Evolutionary conservation across 768 basidiomycete species (phyloP).

Genomic region (Heimioporus sp.): DNA sequence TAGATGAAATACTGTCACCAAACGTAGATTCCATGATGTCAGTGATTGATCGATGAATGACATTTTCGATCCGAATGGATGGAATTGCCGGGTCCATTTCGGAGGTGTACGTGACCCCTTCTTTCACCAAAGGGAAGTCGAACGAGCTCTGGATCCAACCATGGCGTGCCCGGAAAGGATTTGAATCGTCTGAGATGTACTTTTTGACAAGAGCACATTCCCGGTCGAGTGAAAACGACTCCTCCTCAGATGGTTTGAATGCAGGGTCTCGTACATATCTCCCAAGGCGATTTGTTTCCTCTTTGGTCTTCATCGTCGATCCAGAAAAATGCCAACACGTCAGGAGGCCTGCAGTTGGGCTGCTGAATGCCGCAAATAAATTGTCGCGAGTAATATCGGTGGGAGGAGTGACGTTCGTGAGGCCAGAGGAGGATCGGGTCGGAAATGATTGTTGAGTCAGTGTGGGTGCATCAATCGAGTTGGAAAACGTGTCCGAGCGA

Average conservation of each 20-base stretch:
- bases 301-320: conserved; percentile 23
- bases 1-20: background rate
- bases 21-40: conserved; percentile 4
- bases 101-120: background rate
- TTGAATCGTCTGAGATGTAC: background rate
- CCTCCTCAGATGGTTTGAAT: conserved; percentile 14
- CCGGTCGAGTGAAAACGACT: background rate
- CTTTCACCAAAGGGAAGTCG: background rate
- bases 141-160: conserved; percentile 5
- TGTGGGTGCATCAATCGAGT: background rate
- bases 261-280: conserved; percentile 18
- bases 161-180: conserved; percentile 5
- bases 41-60: background rate
- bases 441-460: background rate
- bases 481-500: background rate
- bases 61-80: background rate
- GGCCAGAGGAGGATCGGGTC: background rate
- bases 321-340: conserved; percentile 33
- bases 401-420: background rate
- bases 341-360: conserved; percentile 22
- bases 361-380: conserved; percentile 18
- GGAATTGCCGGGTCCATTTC: background rate
- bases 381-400: background rate
- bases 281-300: conserved; percentile 25
- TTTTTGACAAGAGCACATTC: background rate